phyloP scores from a whole-genome alignment of 2,329 filamentous ascomycete species.

The Coniella vitis region DNA sequence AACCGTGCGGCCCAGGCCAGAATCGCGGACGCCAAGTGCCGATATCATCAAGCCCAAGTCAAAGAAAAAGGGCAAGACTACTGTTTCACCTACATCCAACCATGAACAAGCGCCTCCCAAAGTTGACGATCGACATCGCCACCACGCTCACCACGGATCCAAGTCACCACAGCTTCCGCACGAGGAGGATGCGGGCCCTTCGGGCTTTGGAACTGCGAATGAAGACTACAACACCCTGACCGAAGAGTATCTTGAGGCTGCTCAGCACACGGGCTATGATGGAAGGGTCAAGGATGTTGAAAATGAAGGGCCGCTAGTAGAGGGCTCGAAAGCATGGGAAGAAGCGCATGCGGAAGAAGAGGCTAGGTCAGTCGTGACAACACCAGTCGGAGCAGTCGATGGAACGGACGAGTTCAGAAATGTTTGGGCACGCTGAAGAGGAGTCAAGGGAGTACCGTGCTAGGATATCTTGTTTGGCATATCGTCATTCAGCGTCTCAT shows the following conservation, averaged over 20 bases:
- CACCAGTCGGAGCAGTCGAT: conserved; percentile 20
- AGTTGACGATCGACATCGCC: conserved; percentile 4
- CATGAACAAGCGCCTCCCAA: neutral
- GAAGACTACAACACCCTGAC: conserved; percentile 16
- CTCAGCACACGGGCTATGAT: conserved; percentile 19
- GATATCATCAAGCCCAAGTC: conserved; percentile 19
- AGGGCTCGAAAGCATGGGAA: conserved; percentile 15
- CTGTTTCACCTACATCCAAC: conserved; percentile 17
- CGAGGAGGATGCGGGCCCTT: conserved; percentile 24
- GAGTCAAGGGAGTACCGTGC: too few relatives aligned
- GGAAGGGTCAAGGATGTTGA: conserved; percentile 12
- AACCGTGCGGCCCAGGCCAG: neutral
- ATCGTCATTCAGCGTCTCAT: neutral
- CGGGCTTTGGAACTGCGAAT: conserved; percentile 16
- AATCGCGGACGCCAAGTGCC: conserved; percentile 18
- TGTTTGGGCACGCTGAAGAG: conserved; percentile 30
- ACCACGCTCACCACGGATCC: conserved; percentile 8
- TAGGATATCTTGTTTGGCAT: too few relatives aligned
- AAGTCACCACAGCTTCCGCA: conserved; percentile 17
- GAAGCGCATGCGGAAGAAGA: conserved; percentile 9
- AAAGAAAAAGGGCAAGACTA: conserved; percentile 26
- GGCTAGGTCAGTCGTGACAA: conserved; percentile 2
- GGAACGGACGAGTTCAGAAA: conserved; percentile 39
- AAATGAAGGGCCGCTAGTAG: conserved; percentile 15
- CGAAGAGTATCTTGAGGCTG: conserved; percentile 18